These are phyloP conservation scores for Trichaptum fuscoviolaceum DNA, from an alignment of 768 basidiomycete genomes.

Conservation along the genomic window DNA sequence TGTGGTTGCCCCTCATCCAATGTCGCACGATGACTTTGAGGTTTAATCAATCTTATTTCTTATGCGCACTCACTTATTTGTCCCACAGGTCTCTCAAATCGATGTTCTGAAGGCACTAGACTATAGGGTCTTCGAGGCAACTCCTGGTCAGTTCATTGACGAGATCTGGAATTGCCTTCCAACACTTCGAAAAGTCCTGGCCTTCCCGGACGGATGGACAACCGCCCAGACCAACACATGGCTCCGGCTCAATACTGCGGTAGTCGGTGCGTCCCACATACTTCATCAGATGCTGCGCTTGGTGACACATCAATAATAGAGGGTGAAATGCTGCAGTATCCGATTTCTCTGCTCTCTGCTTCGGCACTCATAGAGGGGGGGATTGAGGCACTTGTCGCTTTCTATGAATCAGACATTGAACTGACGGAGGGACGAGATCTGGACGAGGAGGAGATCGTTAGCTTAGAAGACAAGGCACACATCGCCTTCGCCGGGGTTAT, in stretches of 20 bases:
- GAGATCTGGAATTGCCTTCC: constrained; percentile 56
- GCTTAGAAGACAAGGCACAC: neutral
- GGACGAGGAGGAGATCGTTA: neutral
- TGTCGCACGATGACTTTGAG: constrained; percentile 49
- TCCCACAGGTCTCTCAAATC: constrained; percentile 45
- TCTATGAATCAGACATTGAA: constrained; percentile 27
- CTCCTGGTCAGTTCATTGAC: constrained; percentile 43
- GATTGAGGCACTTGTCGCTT: constrained; percentile 30
- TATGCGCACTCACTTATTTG: neutral
- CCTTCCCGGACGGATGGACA: constrained; percentile 39
- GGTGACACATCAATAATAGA: constrained; percentile 28
- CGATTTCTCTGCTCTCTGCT: constrained; percentile 48
- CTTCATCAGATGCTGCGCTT: constrained; percentile 3
- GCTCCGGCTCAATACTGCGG: constrained; percentile 40
- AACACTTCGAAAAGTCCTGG: constrained; percentile 39
- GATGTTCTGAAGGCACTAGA: constrained; percentile 44
- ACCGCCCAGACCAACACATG: constrained; percentile 42
- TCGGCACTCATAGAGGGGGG: constrained; percentile 46
- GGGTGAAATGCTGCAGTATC: constrained; percentile 47
- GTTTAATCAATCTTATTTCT: constrained; percentile 22
- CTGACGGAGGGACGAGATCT: neutral
- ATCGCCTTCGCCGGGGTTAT: neutral
- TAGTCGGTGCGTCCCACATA: constrained; percentile 30
- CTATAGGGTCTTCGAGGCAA: constrained; percentile 46
- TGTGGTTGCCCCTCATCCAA: constrained; percentile 39